Evolutionary conservation across 2,329 filamentous ascomycete genomes (phyloP), one percentile per base, ranked within the genome.

Genomic region (Colletotrichum kahawae): DNA sequence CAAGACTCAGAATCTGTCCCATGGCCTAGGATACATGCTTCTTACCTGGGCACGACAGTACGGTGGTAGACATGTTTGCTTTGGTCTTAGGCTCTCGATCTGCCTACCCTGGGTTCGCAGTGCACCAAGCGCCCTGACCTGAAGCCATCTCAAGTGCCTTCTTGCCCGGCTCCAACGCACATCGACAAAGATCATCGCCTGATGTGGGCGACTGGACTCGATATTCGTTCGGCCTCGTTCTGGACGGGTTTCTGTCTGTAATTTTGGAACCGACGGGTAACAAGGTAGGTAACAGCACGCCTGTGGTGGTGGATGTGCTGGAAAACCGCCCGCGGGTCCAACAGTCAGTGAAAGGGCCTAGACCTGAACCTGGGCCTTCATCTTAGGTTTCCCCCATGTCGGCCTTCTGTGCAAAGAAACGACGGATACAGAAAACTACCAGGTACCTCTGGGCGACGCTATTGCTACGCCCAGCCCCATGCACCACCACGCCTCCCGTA

Each of bases 351-450:
- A 43, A n/a, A n/a, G 38, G 38, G 38, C 38, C 38, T 43, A 43
- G 38, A 43, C 38, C 38, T 12, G 38, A 43, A 43, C 65, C 70
- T 63, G 36, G 69, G 62, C 51, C 62, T 36, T 29, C 27, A 43
- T 34, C 36, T 36, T 24, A 63, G 57, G 13, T 27, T 16, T 36
- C 33, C 33, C 33, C 59, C 59, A 34, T 63, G 57, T 43, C 18
- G 38, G 38, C 38, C 57, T 34, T 31, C 54, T 59, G 24, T 31
- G 38, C 18, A 59, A 62, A 38, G 54, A 27, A 31, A 36, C 10
- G 70, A 71, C 70, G 63, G 70, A 71, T 71, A 65, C 31, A 70
- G 68, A n/a, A n/a, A 10, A 43, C 18, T 43, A n/a, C 18, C 38
- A 43, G 18, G 38, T 43, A 9, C 18, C 38, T 43, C 18, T 43